These are phyloP conservation scores for Phoma sp. DNA, from an alignment of 2,329 filamentous ascomycete species.

Conservation along the genomic window DNA sequence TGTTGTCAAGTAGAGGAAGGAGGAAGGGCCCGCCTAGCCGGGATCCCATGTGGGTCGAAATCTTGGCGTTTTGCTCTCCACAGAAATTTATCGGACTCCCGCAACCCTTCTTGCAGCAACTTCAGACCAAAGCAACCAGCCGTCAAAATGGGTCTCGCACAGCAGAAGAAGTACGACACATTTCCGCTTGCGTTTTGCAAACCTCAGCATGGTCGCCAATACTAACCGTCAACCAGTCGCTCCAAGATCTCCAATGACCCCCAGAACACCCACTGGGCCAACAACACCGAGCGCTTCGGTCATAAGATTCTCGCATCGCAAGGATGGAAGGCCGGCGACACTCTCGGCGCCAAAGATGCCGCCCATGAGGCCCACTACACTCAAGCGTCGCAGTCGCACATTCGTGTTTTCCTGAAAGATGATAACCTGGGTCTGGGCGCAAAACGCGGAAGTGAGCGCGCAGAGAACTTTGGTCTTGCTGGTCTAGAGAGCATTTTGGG, in stretches of 20 bases:
- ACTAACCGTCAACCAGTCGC: conserved; percentile 52
- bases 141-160: conserved; percentile 71
- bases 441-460: conserved; percentile 71
- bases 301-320: conserved; percentile 88
- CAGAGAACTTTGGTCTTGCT: conserved; percentile 82
- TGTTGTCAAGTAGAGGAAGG: background rate
- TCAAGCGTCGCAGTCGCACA: conserved; percentile 81
- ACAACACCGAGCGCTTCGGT: conserved; percentile 82
- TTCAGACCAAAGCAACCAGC: conserved; percentile 7
- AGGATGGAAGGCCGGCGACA: conserved; percentile 88
- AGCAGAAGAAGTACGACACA: conserved; percentile 67
- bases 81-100: conserved; percentile 34
- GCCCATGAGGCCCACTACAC: conserved; percentile 79
- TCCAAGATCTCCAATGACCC: conserved; percentile 87
- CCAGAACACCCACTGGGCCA: conserved; percentile 93
- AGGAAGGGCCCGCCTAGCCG: conserved; percentile 1
- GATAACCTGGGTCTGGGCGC: conserved; percentile 91
- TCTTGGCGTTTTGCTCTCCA: conserved; percentile 28
- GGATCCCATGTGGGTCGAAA: conserved; percentile 8
- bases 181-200: background rate
- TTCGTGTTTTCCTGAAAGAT: conserved; percentile 85
- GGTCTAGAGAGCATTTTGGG: conserved; percentile 87
- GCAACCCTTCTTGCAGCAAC: conserved; percentile 17
- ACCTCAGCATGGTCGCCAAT: background rate
- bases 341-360: conserved; percentile 79